These are phyloP conservation scores for Terana coerulea DNA, from an alignment of 768 basidiomycete species.

Conservation along the genomic window DNA sequence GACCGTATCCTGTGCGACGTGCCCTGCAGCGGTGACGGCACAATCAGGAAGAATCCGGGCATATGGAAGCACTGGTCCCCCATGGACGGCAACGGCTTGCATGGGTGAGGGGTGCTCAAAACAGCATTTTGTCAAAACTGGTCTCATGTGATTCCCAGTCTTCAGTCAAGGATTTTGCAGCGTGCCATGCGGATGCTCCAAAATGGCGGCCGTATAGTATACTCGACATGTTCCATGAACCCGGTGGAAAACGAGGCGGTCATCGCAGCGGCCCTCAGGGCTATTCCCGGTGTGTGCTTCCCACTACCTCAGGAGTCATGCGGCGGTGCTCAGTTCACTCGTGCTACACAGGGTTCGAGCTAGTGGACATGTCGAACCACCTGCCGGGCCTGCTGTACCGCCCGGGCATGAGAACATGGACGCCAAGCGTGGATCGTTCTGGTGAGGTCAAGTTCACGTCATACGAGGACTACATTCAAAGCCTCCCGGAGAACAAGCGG, in stretches of 20 bases:
- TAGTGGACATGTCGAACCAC: slow-evolving; percentile 73
- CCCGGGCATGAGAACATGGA: slow-evolving; percentile 78
- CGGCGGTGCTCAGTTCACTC: background rate
- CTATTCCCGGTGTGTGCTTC: slow-evolving; percentile 53
- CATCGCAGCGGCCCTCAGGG: slow-evolving; percentile 74
- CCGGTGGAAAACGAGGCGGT: slow-evolving; percentile 98
- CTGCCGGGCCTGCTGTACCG: slow-evolving; percentile 71
- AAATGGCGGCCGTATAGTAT: slow-evolving; percentile 88
- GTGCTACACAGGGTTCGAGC: slow-evolving; percentile 53
- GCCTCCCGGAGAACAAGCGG: slow-evolving; percentile 44
- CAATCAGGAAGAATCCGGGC: slow-evolving; percentile 87
- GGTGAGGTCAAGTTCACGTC: slow-evolving; percentile 49
- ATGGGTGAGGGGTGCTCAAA: slow-evolving; percentile 50
- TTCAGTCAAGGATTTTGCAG: slow-evolving; percentile 89
- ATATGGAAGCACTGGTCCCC: slow-evolving; percentile 95
- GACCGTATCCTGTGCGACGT: slow-evolving; percentile 96
- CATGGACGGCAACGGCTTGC: slow-evolving; percentile 87
- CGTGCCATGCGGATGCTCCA: slow-evolving; percentile 90
- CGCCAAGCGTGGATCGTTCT: slow-evolving; percentile 58
- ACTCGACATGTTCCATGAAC: slow-evolving; percentile 97
- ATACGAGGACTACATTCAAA: slow-evolving; percentile 56
- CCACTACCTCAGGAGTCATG: background rate
- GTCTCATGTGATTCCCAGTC: slow-evolving; percentile 41
- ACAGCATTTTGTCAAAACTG: no score
- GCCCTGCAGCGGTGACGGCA: slow-evolving; percentile 97